These are phyloP conservation scores for Graphium sp. DNA, from an alignment of 2,329 filamentous ascomycete species.

Conservation along the genomic window DNA sequence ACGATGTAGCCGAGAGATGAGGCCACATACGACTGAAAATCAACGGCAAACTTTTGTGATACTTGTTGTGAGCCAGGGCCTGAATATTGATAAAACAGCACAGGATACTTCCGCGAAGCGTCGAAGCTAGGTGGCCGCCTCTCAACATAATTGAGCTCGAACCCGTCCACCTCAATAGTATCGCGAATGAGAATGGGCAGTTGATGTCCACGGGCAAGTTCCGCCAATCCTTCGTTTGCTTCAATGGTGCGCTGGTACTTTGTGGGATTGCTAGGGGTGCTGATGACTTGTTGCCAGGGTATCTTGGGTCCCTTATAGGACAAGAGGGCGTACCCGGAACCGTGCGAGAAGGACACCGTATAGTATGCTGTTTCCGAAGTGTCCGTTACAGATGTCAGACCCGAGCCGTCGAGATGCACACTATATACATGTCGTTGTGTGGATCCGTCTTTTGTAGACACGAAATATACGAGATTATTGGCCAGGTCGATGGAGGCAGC, in stretches of 20 bases:
- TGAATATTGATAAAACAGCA: slow-evolving; percentile 89
- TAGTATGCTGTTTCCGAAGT: slow-evolving; percentile 63
- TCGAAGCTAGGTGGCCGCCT: slow-evolving; percentile 82
- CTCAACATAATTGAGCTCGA: slow-evolving; percentile 58
- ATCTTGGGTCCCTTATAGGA: slow-evolving; percentile 71
- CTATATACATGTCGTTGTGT: slow-evolving; percentile 87
- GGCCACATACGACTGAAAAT: slow-evolving; percentile 84
- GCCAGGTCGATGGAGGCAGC: slow-evolving; percentile 72
- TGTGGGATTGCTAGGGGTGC: slow-evolving; percentile 52
- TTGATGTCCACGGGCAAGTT: slow-evolving; percentile 57
- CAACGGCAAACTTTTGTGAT: slow-evolving; percentile 60
- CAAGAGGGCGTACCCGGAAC: slow-evolving; percentile 69
- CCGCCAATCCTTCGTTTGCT: slow-evolving; percentile 54
- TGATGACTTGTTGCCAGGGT: slow-evolving; percentile 82
- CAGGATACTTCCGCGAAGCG: slow-evolving; percentile 70
- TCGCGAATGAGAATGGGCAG: slow-evolving; percentile 71
- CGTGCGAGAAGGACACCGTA: slow-evolving; percentile 65
- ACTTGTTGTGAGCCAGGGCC: slow-evolving; percentile 89
- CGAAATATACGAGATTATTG: slow-evolving; percentile 81
- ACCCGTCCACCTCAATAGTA: slow-evolving; percentile 69
- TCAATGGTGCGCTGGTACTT: slow-evolving; percentile 59
- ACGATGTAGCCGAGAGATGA: slow-evolving; percentile 80
- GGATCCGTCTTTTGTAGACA: slow-evolving; percentile 70
- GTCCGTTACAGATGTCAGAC: slow-evolving; percentile 58
- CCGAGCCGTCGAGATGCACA: slow-evolving; percentile 67